phyloP scores from a whole-genome alignment of 768 basidiomycete genomes.

The Boletus reticulatus region DNA sequence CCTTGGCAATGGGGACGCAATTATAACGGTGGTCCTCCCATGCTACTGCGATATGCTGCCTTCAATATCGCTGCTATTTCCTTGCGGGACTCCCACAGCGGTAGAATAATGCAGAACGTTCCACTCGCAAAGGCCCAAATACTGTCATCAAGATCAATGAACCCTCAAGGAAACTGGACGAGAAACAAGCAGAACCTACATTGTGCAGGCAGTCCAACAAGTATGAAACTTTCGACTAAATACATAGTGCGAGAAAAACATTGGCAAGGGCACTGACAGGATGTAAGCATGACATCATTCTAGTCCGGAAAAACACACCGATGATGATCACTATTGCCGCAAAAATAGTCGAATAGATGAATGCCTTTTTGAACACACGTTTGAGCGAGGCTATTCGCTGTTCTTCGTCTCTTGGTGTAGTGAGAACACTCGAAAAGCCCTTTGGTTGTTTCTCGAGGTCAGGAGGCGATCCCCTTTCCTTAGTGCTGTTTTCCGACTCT shows the following conservation, averaged over 20 bases:
- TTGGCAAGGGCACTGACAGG: conserved; percentile 35
- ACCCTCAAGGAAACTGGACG: not conserved
- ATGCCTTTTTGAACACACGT: conserved; percentile 32
- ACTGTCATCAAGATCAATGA: conserved; percentile 16
- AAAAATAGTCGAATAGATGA: conserved; percentile 33
- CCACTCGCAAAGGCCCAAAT: conserved; percentile 38
- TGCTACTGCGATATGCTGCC: conserved; percentile 9
- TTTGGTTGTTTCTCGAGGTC: conserved; percentile 18
- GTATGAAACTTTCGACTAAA: conserved; percentile 35
- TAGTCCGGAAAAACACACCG: conserved; percentile 16
- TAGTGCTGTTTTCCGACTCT: not conserved
- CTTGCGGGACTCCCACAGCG: conserved; percentile 35
- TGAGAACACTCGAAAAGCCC: not conserved
- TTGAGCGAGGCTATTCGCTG: conserved; percentile 18
- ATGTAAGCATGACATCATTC: not conserved
- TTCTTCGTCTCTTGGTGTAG: conserved; percentile 2
- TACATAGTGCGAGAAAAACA: conserved; percentile 39
- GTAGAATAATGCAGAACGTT: conserved; percentile 36
- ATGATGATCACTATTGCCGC: conserved; percentile 36
- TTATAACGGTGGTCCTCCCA: not conserved
- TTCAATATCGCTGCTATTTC: conserved; percentile 30
- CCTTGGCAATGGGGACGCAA: not conserved
- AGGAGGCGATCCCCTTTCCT: not conserved
- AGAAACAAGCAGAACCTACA: conserved; percentile 24
- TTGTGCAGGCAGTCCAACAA: conserved; percentile 40